These are phyloP conservation scores for Hemerocallis citrina DNA, from an alignment of 106 monocot species.

Conservation along the genomic window DNA sequence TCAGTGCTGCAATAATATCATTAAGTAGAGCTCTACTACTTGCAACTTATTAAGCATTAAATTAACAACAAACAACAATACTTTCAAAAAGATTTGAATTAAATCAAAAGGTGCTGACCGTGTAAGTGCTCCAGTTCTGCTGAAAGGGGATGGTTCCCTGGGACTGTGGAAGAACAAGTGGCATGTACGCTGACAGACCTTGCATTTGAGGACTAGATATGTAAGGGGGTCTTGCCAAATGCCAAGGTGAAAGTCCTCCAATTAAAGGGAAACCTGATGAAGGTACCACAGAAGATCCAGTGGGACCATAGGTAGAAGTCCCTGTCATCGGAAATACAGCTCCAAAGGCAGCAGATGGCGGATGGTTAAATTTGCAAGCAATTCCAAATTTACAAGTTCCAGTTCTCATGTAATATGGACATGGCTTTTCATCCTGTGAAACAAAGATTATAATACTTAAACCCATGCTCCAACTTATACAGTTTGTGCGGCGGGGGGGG, in stretches of 20 bases:
- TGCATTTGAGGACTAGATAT: conserved; percentile 26
- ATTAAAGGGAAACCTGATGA: conserved; percentile 35
- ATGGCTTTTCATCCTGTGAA: conserved; percentile 52
- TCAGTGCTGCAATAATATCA: no score
- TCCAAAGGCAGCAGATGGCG: conserved; percentile 33
- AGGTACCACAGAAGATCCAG: conserved; percentile 21
- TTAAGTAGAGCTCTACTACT: no score
- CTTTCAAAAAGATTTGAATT: not conserved
- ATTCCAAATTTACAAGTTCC: conserved; percentile 52
- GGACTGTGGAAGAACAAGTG: conserved; percentile 33
- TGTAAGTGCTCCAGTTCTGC: conserved; percentile 43
- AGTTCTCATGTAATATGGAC: conserved; percentile 53
- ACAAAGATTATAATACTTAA: not conserved
- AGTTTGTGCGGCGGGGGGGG: no score
- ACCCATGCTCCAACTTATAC: not conserved
- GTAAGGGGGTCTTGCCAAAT: conserved; percentile 28
- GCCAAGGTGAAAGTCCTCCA: conserved; percentile 43
- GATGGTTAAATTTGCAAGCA: conserved; percentile 59
- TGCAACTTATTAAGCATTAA: no score
- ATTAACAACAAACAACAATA: no score
- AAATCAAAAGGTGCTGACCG: conserved; percentile 23
- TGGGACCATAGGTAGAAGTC: conserved; percentile 25
- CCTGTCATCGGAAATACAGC: conserved; percentile 22
- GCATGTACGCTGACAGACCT: conserved; percentile 37
- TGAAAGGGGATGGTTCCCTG: conserved; percentile 34